A percentile compares a stretch with the other conserved stretches of the same genome.
Conservation (phyloP, 345 rosid genomes). For the Diplotaxis tenuifolia region DNA sequence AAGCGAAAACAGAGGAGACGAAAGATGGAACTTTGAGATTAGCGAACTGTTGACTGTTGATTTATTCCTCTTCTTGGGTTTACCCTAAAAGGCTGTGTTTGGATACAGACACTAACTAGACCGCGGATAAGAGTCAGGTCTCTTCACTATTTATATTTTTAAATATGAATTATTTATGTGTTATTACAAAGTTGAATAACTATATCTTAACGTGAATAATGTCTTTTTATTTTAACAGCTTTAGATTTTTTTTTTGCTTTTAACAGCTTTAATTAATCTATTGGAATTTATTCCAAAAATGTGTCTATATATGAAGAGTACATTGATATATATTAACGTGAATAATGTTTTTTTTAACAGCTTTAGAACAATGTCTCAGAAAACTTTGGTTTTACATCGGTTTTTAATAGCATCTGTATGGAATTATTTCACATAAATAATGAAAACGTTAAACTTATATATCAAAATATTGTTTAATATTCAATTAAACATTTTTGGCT, state of each 20-base stretch:
- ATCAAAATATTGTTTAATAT: no score
- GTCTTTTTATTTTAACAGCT: neutral
- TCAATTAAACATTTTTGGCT: no score
- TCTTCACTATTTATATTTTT: neutral
- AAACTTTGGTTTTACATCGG: no score
- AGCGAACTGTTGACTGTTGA: slow-evolving; percentile 34
- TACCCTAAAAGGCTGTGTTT: slow-evolving; percentile 14
- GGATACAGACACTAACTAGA: slow-evolving; percentile 16
- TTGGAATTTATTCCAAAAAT: neutral
- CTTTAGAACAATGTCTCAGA: no score
- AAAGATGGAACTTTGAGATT: slow-evolving; percentile 16
- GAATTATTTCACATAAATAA: no score
- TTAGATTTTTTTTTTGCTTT: neutral
- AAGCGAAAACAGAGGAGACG: slow-evolving; percentile 29
- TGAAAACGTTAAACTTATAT: no score
- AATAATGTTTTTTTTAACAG: neutral
- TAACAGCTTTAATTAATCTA: neutral
- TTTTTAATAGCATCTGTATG: no score
- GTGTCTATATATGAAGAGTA: neutral
- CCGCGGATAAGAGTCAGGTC: neutral
- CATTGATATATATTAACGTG: neutral
- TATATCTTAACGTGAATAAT: neutral
- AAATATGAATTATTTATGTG: neutral
- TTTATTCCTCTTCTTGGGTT: slow-evolving; percentile 11
- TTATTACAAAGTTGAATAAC: neutral